Base-by-base conservation (phyloP, 441 rosid genomes). In the Erodium moschatum region DNA sequence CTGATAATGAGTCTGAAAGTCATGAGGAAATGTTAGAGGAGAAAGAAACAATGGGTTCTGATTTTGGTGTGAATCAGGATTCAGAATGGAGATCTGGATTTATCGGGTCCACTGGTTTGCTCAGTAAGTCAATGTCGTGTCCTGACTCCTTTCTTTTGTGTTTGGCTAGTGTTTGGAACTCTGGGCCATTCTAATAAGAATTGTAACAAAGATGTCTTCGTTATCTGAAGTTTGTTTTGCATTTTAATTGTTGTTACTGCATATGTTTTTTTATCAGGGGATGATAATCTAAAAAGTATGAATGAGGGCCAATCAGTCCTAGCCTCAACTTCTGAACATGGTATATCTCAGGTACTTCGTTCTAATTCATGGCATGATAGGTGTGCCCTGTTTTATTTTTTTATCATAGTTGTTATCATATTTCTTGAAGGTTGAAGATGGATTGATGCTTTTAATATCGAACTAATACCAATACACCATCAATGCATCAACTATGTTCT, bases 1-100 rank as follows among this genome's bases (percentile, higher is more conserved):
- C 90, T 67, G 96, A 91, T 65, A 78, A 80, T 61, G 89, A 87
- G 68, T 76, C 84, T 16, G 85, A 79, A 68, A 67, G 72, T 21
- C 33, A 65, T 76, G 73, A 64, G 80, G 75, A 75, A 70, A 76
- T 67, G 35, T 67, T 50, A 73, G 64, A 78, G 74, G 79, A 73
- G 70, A 76, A 78, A 69, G 80, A 72, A 66, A 35, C 74, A 4
- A 31, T 63, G 62, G 64, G 44, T 77, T 73, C 73, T 62, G 68
- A 42, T 68, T 64, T 67, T 70, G 80, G 71, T 44, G 81, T 79
- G 50, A 61, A 61, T 0, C 54, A 67, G 66, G 83, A 78, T 62
- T 68, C 67, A 12, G 71, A 74, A 33, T 76, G 80, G 75, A 48
- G 68, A 70, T 72, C 76, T 42, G 68, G 78, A 71, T 64, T 64